These are phyloP conservation scores for Nothophaeocryptopus gaeumannii DNA, from an alignment of 2,329 filamentous ascomycete genomes.

Conservation along the genomic window DNA sequence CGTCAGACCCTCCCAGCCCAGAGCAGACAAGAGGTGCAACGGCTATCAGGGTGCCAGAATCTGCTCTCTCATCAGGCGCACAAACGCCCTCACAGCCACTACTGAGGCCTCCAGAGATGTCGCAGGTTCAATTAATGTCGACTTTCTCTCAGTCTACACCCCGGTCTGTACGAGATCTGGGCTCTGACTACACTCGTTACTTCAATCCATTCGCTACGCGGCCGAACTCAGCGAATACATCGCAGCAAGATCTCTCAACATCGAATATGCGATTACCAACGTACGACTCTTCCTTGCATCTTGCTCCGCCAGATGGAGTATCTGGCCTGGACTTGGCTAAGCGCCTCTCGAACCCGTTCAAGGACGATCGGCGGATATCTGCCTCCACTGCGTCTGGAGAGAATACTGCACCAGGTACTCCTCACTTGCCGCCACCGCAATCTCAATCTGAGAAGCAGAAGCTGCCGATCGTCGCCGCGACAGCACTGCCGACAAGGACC, in stretches of 20 bases:
- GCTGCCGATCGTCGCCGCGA: constrained; percentile 10
- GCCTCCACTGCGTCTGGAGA: constrained; percentile 26
- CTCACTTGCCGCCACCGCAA: constrained; percentile 12
- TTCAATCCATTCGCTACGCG: constrained; percentile 38
- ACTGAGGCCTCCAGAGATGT: constrained; percentile 20
- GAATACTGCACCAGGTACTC: constrained; percentile 24
- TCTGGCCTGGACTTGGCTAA: constrained; percentile 28
- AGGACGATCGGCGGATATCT: constrained; percentile 30
- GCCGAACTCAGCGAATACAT: constrained; percentile 35
- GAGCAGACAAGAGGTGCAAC: too few species aligned
- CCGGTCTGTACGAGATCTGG: constrained; percentile 36
- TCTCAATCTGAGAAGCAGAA: constrained; percentile 17
- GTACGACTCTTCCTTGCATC: constrained; percentile 26
- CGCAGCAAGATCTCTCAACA: constrained; percentile 30
- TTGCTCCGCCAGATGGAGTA: constrained; percentile 18
- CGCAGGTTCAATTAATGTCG: constrained; percentile 27
- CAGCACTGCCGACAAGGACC: constrained; percentile 13
- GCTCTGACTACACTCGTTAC: constrained; percentile 39
- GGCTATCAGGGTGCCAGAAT: too few species aligned
- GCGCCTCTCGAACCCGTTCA: constrained; percentile 35
- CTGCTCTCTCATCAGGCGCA: background rate
- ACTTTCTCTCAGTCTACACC: constrained; percentile 33
- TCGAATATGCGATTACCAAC: constrained; percentile 20
- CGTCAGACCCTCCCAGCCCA: constrained; percentile 1
- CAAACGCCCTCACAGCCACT: constrained; percentile 16